Conservation (phyloP, 176 grass and related monocot genomes). For the Aegilops longissima region DNA sequence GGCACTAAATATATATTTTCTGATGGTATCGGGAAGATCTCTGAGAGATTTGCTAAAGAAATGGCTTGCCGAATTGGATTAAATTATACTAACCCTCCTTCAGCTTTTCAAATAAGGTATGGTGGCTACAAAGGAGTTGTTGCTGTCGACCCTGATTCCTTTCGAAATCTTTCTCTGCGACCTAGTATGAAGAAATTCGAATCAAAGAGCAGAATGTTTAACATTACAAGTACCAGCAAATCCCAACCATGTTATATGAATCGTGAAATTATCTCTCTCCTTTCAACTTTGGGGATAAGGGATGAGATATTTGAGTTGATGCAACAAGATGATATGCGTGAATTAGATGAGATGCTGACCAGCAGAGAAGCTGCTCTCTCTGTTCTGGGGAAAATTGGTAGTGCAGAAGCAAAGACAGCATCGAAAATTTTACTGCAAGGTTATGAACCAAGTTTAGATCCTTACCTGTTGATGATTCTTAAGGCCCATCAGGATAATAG, state of each 20-base stretch:
- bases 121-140: constrained; percentile 94
- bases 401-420: constrained; percentile 53
- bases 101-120: constrained; percentile 95
- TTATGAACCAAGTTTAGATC: constrained; percentile 76
- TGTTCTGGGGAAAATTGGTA: constrained; percentile 59
- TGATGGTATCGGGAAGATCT: constrained; percentile 89
- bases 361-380: constrained; percentile 70
- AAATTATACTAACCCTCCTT: constrained; percentile 51
- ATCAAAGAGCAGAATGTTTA: constrained; percentile 76
- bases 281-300: constrained; percentile 76
- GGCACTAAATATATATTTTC: constrained; percentile 81
- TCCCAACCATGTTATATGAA: constrained; percentile 82
- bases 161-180: constrained; percentile 62
- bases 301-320: constrained; percentile 83
- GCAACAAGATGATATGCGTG: constrained; percentile 68
- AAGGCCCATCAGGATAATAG: constrained; percentile 76
- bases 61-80: constrained; percentile 61
- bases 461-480: constrained; percentile 82
- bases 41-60: constrained; percentile 58
- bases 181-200: constrained; percentile 96
- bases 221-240: constrained; percentile 80
- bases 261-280: constrained; percentile 86
- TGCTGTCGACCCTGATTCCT: constrained; percentile 58
- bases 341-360: constrained; percentile 73
- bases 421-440: constrained; percentile 72